Conservation (phyloP, 1,284 basidiomycete species). For the Porodaedalea pini region DNA sequence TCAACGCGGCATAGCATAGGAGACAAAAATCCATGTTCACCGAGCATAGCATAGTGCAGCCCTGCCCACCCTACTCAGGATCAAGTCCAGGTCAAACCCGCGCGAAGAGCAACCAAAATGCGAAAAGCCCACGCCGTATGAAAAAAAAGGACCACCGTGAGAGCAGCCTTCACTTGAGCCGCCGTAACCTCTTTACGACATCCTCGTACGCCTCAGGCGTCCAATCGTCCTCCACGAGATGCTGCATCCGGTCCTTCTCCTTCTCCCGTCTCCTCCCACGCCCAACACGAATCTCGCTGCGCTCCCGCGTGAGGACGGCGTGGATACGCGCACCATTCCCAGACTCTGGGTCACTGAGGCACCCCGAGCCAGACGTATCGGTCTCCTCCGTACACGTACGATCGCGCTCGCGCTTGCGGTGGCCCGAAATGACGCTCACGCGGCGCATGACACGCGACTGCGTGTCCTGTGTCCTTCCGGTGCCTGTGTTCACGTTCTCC, state of each 20-base stretch:
- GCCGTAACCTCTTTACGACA: constrained; percentile 18
- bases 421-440: constrained; percentile 4
- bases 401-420: not conserved
- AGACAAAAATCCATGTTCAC: constrained; percentile 5
- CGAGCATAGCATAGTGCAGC: not conserved
- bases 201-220: constrained; percentile 19
- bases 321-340: not conserved
- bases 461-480: not conserved
- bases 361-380: not conserved
- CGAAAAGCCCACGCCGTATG: not conserved
- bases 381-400: not conserved
- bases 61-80: not conserved
- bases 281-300: not conserved
- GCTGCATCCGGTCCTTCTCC: not conserved
- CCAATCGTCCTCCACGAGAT: constrained; percentile 17
- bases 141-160: not conserved
- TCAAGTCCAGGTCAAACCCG: not conserved
- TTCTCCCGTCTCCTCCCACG: not conserved
- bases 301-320: not conserved
- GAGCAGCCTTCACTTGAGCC: constrained; percentile 4
- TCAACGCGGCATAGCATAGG: too few relatives aligned
- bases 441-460: constrained; percentile 9
- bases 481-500: not conserved
- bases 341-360: not conserved
- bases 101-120: not conserved